Conservation (phyloP, 1,284 basidiomycete species). For the Salmacisia buchloeana region DNA sequence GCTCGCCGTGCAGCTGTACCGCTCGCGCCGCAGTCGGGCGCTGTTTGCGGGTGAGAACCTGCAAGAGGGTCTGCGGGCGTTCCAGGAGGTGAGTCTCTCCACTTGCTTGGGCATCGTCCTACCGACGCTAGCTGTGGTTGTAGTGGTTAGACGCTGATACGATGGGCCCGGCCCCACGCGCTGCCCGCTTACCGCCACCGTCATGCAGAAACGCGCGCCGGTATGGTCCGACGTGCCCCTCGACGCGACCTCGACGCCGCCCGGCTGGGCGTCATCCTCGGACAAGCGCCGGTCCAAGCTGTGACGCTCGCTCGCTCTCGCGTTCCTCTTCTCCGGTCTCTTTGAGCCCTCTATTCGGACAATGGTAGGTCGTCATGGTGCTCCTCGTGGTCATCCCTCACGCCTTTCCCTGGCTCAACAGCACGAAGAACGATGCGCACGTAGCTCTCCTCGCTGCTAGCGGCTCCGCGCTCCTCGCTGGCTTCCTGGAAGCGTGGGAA, state of each 20-base stretch:
- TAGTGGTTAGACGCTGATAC: no score
- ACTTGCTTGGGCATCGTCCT: background rate
- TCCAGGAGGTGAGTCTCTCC: slow-evolving; percentile 55
- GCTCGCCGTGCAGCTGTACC: slow-evolving; percentile 57
- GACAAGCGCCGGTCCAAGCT: background rate
- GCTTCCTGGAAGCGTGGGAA: no score
- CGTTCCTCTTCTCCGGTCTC: background rate
- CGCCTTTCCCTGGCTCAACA: no score
- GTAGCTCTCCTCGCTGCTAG: no score
- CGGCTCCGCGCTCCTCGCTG: no score
- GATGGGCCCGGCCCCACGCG: no score
- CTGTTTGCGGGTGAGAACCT: slow-evolving; percentile 69
- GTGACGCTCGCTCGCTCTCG: background rate
- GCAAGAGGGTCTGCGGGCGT: slow-evolving; percentile 59
- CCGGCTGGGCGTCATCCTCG: background rate
- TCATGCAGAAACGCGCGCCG: background rate
- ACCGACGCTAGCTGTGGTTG: no score
- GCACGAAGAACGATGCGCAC: no score
- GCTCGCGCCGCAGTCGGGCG: slow-evolving; percentile 57
- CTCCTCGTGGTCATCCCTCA: no score
- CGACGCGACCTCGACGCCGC: background rate
- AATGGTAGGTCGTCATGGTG: no score
- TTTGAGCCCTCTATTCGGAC: no score
- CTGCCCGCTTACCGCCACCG: no score
- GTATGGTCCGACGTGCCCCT: background rate